Evolutionary conservation across 1,284 basidiomycete species (phyloP).

Genomic region (Mrakiaceae sp.): DNA sequence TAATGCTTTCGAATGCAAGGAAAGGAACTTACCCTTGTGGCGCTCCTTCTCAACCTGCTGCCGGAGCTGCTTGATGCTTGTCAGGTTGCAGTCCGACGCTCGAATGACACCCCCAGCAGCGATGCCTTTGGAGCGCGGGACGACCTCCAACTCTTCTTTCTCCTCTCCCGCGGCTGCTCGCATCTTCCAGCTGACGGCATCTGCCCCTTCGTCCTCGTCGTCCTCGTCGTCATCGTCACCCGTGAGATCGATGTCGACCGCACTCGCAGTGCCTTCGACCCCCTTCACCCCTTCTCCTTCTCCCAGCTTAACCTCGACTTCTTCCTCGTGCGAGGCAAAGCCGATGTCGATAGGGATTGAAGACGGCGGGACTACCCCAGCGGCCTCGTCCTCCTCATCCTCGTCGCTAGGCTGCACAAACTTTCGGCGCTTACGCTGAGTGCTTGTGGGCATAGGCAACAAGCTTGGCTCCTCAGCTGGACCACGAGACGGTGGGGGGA

Average conservation of each 20-base stretch:
- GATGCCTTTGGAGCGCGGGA: slow-evolving; percentile 1
- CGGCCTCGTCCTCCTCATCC: neutral
- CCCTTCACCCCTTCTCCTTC: slow-evolving; percentile 7
- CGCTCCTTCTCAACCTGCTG: slow-evolving; percentile 47
- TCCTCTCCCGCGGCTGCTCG: neutral
- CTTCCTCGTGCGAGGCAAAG: neutral
- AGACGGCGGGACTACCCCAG: neutral
- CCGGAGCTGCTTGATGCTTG: slow-evolving; percentile 64
- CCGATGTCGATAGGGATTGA: neutral
- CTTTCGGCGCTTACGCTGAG: neutral
- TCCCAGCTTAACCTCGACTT: neutral
- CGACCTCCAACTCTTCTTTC: slow-evolving; percentile 14
- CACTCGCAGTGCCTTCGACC: neutral
- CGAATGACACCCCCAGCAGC: slow-evolving; percentile 38
- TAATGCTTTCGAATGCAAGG: neutral
- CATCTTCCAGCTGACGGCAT: neutral
- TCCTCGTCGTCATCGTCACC: slow-evolving; percentile 18
- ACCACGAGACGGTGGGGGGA: neutral
- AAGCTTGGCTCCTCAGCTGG: no score
- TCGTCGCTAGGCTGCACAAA: neutral
- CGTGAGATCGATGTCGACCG: slow-evolving; percentile 16
- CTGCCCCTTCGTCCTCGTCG: slow-evolving; percentile 20
- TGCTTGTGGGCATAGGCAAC: neutral
- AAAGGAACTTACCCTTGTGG: slow-evolving; percentile 52
- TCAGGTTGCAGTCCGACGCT: slow-evolving; percentile 67